Evolutionary conservation across 768 basidiomycete species (phyloP).

Genomic region (Amanita rimosa): DNA sequence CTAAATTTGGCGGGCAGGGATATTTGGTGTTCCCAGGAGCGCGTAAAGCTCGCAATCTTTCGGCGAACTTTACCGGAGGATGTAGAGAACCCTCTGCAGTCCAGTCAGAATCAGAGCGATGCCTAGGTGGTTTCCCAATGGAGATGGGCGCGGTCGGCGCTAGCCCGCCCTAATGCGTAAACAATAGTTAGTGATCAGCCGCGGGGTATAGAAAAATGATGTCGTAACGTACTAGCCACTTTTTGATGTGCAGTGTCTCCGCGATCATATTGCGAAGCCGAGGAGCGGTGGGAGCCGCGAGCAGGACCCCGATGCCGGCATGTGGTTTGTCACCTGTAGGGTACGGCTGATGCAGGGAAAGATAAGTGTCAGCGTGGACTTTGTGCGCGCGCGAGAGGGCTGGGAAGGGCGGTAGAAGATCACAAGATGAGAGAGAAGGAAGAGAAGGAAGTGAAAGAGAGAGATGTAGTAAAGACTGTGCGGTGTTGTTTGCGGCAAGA

Average conservation of each 20-base stretch:
- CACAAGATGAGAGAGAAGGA: slow-evolving; percentile 4
- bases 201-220: neutral
- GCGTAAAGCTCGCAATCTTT: neutral
- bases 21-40: neutral
- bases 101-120: neutral
- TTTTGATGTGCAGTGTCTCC: slow-evolving; percentile 5
- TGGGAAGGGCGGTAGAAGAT: slow-evolving; percentile 1
- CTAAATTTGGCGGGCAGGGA: neutral
- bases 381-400: neutral
- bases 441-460: slow-evolving; percentile 4
- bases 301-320: neutral
- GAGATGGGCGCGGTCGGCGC: neutral
- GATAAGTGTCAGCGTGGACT: slow-evolving; percentile 7
- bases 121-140: neutral
- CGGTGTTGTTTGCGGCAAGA: neutral
- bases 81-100: slow-evolving; percentile 3
- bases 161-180: neutral
- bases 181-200: neutral
- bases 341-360: slow-evolving; percentile 15
- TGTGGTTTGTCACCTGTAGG: neutral
- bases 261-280: slow-evolving; percentile 6
- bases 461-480: neutral
- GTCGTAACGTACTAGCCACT: slow-evolving; percentile 6
- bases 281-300: slow-evolving; percentile 6
- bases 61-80: neutral